These are phyloP conservation scores for Piper longum DNA, from an alignment of 164 flowering plant species.

Conservation along the genomic window DNA sequence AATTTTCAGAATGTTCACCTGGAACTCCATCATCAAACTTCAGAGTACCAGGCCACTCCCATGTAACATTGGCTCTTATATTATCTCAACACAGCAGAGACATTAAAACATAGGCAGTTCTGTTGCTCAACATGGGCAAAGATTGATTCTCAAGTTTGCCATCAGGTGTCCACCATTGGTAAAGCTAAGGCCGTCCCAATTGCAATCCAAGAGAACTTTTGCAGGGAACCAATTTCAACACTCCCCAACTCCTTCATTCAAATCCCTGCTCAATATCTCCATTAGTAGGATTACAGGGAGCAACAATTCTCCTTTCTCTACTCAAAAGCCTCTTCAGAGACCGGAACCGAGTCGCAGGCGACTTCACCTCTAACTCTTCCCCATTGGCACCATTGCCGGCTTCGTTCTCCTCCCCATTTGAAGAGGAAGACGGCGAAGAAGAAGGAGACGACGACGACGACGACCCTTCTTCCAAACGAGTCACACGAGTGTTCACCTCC, in stretches of 20 bases:
- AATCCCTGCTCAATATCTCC: constrained; percentile 4
- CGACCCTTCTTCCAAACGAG: constrained; percentile 1
- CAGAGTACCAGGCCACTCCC: too few species aligned
- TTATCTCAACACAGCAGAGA: too few species aligned
- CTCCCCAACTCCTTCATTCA: background rate
- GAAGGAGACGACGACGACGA: too few species aligned
- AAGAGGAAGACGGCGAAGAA: background rate
- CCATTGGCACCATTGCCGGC: background rate
- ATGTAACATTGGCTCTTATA: too few species aligned
- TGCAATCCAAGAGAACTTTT: background rate
- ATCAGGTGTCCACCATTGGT: background rate
- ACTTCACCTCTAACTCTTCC: background rate
- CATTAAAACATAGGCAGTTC: background rate
- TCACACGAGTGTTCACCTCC: background rate
- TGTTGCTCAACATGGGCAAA: too few species aligned
- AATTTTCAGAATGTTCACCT: too few species aligned
- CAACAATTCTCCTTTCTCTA: constrained; percentile 2
- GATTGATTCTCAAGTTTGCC: background rate
- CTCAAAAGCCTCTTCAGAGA: constrained; percentile 3
- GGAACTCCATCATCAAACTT: too few species aligned
- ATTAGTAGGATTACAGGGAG: constrained; percentile 1
- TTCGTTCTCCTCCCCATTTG: background rate
- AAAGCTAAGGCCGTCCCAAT: background rate
- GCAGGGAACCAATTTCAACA: too few species aligned
- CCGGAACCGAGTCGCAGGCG: constrained; percentile 2